Percentiles rank a stretch among this genome's conserved stretches.
phyloP scores from a whole-genome alignment of 176 grass and related monocot genomes.

The Microstegium vimineum region DNA sequence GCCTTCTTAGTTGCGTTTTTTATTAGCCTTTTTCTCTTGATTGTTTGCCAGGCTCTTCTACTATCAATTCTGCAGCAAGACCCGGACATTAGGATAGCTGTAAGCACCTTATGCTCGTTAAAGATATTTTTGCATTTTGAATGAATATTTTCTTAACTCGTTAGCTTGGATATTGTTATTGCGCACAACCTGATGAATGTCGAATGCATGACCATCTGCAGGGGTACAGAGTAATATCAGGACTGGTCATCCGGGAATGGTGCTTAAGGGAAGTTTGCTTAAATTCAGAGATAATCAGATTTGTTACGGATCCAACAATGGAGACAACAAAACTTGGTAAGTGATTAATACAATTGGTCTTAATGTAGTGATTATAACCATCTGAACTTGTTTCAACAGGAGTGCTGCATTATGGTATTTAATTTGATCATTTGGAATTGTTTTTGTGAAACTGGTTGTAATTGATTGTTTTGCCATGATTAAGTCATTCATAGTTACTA shows the following conservation, averaged over 20 bases:
- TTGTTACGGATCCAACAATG: constrained; percentile 65
- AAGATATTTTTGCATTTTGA: constrained; percentile 10
- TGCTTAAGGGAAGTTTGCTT: constrained; percentile 76
- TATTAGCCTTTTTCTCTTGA: neutral
- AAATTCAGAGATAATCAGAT: constrained; percentile 64
- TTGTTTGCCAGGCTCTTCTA: constrained; percentile 62
- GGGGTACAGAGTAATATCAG: constrained; percentile 73
- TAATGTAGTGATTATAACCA: neutral
- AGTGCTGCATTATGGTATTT: neutral
- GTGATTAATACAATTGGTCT: neutral
- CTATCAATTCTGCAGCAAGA: constrained; percentile 75
- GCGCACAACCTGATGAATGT: neutral
- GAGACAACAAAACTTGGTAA: constrained; percentile 78
- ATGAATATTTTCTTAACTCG: neutral
- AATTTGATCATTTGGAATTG: constrained; percentile 12
- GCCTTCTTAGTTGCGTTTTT: constrained; percentile 15
- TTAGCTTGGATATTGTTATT: neutral
- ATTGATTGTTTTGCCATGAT: neutral
- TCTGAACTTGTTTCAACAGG: neutral
- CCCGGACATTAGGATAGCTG: constrained; percentile 73
- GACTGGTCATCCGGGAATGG: constrained; percentile 67
- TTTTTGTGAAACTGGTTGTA: neutral
- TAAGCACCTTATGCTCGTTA: constrained; percentile 41
- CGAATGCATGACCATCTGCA: constrained; percentile 15
- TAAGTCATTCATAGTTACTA: constrained; percentile 6